Conservation (phyloP, 768 basidiomycete species). For the Cystofilobasidium capitatum region DNA sequence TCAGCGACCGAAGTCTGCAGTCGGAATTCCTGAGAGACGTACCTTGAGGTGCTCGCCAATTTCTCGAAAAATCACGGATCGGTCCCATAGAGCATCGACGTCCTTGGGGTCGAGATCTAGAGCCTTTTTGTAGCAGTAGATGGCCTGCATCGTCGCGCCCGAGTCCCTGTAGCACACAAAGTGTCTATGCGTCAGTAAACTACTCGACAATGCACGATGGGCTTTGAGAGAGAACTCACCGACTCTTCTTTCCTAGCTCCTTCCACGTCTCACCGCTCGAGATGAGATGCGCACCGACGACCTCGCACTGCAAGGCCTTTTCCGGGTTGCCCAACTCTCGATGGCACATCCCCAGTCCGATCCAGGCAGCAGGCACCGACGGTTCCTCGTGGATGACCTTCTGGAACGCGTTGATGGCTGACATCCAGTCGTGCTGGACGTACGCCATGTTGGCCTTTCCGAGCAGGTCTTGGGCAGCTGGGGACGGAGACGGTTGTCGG, state of each 20-base stretch:
- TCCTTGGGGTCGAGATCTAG: conserved; percentile 69
- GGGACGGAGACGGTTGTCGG: conserved; percentile 32
- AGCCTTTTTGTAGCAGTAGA: conserved; percentile 84
- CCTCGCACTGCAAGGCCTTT: conserved; percentile 68
- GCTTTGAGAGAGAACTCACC: conserved; percentile 43
- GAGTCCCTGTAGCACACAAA: conserved; percentile 45
- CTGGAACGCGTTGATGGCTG: conserved; percentile 70
- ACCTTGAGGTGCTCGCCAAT: conserved; percentile 62
- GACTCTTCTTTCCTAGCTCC: conserved; percentile 61
- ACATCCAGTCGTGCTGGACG: conserved; percentile 55
- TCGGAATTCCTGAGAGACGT: conserved; percentile 27
- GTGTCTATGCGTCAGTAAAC: not conserved
- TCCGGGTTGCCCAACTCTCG: conserved; percentile 58
- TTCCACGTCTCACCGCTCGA: conserved; percentile 84
- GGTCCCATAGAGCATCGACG: conserved; percentile 78
- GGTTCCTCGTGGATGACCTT: conserved; percentile 93
- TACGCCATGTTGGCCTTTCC: conserved; percentile 83
- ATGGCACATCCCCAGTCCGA: conserved; percentile 74
- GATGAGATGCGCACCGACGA: conserved; percentile 81
- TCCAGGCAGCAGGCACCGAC: conserved; percentile 71
- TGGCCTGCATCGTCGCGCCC: conserved; percentile 69
- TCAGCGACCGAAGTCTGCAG: not conserved
- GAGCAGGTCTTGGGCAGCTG: conserved; percentile 48
- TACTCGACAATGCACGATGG: not conserved
- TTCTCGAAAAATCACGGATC: conserved; percentile 68